phyloP scores from a whole-genome alignment of 2,329 filamentous ascomycete genomes.

The Eutypella sp. region DNA sequence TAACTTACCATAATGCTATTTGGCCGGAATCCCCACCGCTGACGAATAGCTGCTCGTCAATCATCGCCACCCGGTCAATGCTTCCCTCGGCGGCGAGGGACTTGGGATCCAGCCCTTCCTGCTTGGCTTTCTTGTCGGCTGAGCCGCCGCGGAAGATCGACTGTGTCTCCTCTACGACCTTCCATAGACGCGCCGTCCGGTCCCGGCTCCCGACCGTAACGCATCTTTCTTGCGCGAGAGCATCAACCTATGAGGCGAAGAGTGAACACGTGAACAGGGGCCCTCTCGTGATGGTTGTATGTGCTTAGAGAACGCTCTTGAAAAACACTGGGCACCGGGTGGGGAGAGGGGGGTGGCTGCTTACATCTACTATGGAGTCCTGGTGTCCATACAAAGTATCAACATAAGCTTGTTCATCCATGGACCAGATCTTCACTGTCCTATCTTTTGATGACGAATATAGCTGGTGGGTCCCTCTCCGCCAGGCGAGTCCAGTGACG shows the following conservation, averaged over 20 bases:
- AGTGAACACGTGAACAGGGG: background rate
- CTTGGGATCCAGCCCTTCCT: constrained; percentile 39
- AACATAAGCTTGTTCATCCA: constrained; percentile 88
- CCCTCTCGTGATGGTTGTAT: too few relatives aligned
- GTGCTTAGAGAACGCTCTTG: too few relatives aligned
- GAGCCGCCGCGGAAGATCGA: constrained; percentile 83
- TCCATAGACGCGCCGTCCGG: constrained; percentile 89
- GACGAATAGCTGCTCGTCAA: constrained; percentile 84
- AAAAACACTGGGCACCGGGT: background rate
- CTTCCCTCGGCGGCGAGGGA: constrained; percentile 69
- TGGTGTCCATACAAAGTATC: background rate
- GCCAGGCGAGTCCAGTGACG: constrained; percentile 79
- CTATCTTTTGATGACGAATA: constrained; percentile 89
- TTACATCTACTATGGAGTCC: constrained; percentile 1
- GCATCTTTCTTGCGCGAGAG: constrained; percentile 80
- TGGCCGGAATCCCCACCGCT: constrained; percentile 91
- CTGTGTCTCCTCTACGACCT: constrained; percentile 91
- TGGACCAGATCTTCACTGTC: constrained; percentile 91
- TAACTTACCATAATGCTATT: constrained; percentile 58
- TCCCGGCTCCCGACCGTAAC: constrained; percentile 88
- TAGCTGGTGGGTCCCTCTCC: constrained; percentile 81
- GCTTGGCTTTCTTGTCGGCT: constrained; percentile 46
- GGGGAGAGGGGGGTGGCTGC: background rate
- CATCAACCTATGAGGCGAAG: constrained; percentile 58
- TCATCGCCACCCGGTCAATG: constrained; percentile 86